Base-by-base conservation (phyloP, 129 eudicot species). In the Solidago caesia region DNA sequence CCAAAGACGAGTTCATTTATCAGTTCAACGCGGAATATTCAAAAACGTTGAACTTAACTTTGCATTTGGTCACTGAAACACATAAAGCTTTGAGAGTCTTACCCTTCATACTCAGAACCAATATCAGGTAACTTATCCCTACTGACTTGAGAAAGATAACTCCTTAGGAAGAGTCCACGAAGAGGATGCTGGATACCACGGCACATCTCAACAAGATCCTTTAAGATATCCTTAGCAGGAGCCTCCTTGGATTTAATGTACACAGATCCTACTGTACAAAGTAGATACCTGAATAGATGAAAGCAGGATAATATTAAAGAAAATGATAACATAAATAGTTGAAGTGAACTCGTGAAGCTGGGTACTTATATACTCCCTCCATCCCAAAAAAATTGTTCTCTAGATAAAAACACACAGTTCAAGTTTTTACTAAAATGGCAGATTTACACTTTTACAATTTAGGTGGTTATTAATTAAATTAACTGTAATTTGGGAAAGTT, bases 81-180 rank as follows among this genome's bases (percentile, higher is more conserved):
- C 14, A 46, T 73, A 47, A 49, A 79, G 45, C 72, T 66, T 43
- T 51, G 33, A 78, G 41, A 52, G 39, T 58, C 86, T 81, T 78
- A 89, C 97, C 97, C 97, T 87, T 92, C 96, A 77, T 92, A 92
- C 70, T 92, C 97, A 2, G 97, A 89, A 63, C 97, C 97, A 77
- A 92, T 87, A 83, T 89, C 97, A 75, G 97, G 97, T 76, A 92
- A 80, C 77, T 92, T 92, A 62, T 92, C 97, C 83, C 79, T 87
- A 42, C 96, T 92, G 79, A 92, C 96, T 89, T 92, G 97, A 64
- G 96, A 89, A 53, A 92, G 89, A 70, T 92, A 92, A 82, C 97
- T 92, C 84, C 97, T 87, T 44, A 92, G 77, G 64, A 92, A 92
- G 71, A 92, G 96, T 49, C 97, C 97, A 72, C 97, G 97, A 59